phyloP scores from a whole-genome alignment of 257 asterid genomes.

The Plantago elongata region DNA sequence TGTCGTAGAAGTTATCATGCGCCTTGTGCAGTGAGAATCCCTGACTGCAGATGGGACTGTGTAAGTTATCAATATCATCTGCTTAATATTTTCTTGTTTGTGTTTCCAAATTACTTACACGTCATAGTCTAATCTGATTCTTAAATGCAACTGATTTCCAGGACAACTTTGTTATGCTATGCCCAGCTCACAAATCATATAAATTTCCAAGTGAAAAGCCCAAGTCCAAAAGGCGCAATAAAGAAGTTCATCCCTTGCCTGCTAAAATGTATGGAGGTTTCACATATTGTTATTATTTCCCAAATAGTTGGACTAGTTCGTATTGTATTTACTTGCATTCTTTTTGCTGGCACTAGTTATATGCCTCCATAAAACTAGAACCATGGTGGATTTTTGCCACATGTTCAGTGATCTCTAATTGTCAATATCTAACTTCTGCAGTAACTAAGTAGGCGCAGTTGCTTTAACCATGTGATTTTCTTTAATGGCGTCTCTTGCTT shows the following conservation, averaged over 20 bases:
- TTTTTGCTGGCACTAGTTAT: no score
- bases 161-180: slow-evolving; percentile 68
- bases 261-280: slow-evolving; percentile 36
- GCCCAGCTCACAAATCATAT: slow-evolving; percentile 64
- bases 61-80: slow-evolving; percentile 36
- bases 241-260: slow-evolving; percentile 25
- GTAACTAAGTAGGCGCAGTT: no score
- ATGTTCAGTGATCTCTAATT: no score
- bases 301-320: no score
- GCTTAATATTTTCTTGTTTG: slow-evolving; percentile 7
- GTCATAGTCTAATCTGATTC: slow-evolving; percentile 10
- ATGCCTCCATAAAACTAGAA: no score
- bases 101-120: slow-evolving; percentile 5
- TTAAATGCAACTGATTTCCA: slow-evolving; percentile 25
- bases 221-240: slow-evolving; percentile 30
- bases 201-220: slow-evolving; percentile 73
- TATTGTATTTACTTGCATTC: no score
- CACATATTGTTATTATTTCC: background rate
- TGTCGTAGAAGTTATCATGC: slow-evolving; percentile 81
- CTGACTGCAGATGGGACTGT: slow-evolving; percentile 83
- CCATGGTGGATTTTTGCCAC: no score
- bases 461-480: no score
- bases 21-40: slow-evolving; percentile 73
- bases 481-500: no score
- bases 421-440: no score